Base-by-base conservation (phyloP, 2,329 filamentous ascomycete species). In the Triangularia verruculosa region DNA sequence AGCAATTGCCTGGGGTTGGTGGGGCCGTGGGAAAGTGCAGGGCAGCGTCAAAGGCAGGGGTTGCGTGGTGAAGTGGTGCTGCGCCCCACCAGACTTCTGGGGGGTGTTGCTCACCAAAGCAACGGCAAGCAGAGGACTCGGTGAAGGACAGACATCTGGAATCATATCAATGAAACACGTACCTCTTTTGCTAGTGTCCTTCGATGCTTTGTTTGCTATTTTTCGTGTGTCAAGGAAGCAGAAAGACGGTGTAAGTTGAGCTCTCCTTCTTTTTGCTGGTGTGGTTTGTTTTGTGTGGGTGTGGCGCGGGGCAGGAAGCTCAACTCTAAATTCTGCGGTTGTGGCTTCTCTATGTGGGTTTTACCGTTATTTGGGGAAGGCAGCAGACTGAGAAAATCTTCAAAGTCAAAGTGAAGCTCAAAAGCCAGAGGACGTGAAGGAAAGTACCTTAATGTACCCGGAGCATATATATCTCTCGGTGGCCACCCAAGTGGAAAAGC, bases 21-120 rank as follows among this genome's bases (percentile, higher is more conserved):
- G 61, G 54, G 24, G 51, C 47, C 54, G 57, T 66, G 64, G 66
- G 59, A 63, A 64, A 59, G 64, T 66, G 66, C 51, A 62, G 53
- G 59, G 63, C 51, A 54, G 51, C 22, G 51, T 54, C 25, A 25
- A 28, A 54, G 22, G 51, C 22, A 25, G 22, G 51, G 51, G 51
- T 15, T n/a, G 22, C 20, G 13, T 54, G 51, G 51, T 54, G 51
- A 54, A 54, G 39, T 47, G 39, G 39, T 47, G 39, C 39, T 54
- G 51, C 51, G 51, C 22, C 51, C 51, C 51, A 54, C 51, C 39
- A 47, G 39, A 47, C 39, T 47, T 47, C n/a, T 20, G n/a, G 39
- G 39, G 39, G 34, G 15, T 4, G 39, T 39, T 39, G 34, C 34
- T 39, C 34, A 2, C 34, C 7, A 15, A 13, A n/a, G 34, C 9